Percentiles rank a stretch among this genome's conserved stretches.
phyloP scores from a whole-genome alignment of 208 protist species.

The Trypanosoma scelopori region DNA sequence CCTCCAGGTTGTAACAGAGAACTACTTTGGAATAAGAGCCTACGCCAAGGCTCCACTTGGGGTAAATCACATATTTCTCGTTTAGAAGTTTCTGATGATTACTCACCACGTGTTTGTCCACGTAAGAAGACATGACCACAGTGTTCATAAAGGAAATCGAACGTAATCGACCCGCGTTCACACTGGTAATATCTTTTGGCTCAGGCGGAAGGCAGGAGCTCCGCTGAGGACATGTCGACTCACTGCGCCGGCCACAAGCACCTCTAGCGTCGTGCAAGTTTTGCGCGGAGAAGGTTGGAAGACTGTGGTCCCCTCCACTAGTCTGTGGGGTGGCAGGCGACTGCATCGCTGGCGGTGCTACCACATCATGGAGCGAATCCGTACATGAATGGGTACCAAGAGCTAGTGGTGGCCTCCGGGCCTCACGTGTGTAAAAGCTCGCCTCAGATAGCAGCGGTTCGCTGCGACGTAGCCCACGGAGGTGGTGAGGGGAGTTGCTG shows the following conservation, averaged over 20 bases:
- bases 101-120: not conserved
- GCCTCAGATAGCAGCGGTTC: too few species aligned
- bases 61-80: slow-evolving; percentile 67
- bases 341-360: not conserved
- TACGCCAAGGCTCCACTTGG: slow-evolving; percentile 40
- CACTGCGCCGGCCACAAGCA: not conserved
- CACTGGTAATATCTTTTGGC: slow-evolving; percentile 12
- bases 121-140: slow-evolving; percentile 3
- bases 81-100: slow-evolving; percentile 49
- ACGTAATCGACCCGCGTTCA: slow-evolving; percentile 18
- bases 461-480: too few species aligned
- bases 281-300: not conserved
- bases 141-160: not conserved
- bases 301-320: not conserved
- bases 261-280: not conserved
- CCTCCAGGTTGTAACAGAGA: slow-evolving; percentile 49
- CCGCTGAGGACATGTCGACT: not conserved
- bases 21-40: slow-evolving; percentile 71
- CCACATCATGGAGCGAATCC: not conserved
- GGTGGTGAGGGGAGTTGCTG: too few species aligned
- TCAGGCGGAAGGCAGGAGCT: slow-evolving; percentile 8
- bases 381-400: too few species aligned
- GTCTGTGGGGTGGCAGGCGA: not conserved
- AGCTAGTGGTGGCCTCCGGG: too few species aligned
- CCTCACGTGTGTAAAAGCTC: too few species aligned